Evolutionary conservation across 1,284 basidiomycete genomes (phyloP).

Genomic region (Cystobasidium pallidum): DNA sequence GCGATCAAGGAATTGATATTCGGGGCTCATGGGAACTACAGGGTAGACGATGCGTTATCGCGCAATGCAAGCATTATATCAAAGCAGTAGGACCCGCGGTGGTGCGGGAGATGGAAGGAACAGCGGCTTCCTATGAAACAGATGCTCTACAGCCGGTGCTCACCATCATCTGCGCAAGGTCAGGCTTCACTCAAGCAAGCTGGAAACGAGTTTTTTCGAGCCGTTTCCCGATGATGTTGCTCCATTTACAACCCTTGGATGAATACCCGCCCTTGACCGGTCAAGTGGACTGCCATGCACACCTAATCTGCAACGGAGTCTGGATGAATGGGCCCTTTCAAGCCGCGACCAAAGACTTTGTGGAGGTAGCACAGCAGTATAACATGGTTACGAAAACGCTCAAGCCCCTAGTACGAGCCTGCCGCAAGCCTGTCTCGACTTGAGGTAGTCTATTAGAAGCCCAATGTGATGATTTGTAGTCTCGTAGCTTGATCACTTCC

Average conservation of each 20-base stretch:
- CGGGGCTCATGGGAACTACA: constrained; percentile 32
- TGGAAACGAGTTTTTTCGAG: constrained; percentile 19
- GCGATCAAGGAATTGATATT: constrained; percentile 48
- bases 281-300: neutral
- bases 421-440: neutral
- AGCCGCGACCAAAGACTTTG: neutral
- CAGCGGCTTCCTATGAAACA: constrained; percentile 1
- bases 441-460: no score
- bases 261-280: neutral
- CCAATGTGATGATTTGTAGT: no score
- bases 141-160: neutral
- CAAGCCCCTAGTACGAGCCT: neutral
- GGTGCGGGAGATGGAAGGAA: constrained; percentile 48
- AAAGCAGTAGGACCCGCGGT: constrained; percentile 32
- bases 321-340: neutral
- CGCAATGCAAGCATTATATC: constrained; percentile 48
- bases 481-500: no score
- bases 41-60: constrained; percentile 9
- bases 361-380: neutral
- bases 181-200: constrained; percentile 39
- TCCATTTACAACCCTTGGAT: constrained; percentile 24
- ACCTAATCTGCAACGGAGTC: neutral
- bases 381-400: neutral
- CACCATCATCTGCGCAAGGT: constrained; percentile 39
- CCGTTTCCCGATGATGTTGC: constrained; percentile 28